phyloP scores from a whole-genome alignment of 305 asterid genomes.

The Fraxinus xanthoxyloides region DNA sequence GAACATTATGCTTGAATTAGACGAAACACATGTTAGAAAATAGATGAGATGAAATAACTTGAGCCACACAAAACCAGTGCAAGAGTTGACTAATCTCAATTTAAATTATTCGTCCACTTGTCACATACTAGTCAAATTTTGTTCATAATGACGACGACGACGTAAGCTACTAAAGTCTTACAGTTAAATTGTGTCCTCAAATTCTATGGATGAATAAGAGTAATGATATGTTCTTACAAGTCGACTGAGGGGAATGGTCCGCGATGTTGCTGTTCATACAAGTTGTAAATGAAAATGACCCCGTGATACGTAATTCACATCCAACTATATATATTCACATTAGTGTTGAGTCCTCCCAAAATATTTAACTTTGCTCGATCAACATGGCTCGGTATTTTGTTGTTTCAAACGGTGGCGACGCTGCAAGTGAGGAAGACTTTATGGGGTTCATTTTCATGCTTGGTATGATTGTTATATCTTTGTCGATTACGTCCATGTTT shows the following conservation, averaged over 20 bases:
- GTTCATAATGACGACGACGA: too few relatives aligned
- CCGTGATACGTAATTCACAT: neutral
- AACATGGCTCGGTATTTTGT: slow-evolving; percentile 16
- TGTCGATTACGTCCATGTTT: neutral
- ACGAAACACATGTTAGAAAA: too few relatives aligned
- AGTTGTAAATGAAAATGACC: neutral
- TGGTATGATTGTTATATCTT: slow-evolving; percentile 22
- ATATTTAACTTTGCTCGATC: neutral
- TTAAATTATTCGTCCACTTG: neutral
- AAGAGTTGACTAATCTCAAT: too few relatives aligned
- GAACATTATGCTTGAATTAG: neutral
- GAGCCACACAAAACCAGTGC: too few relatives aligned
- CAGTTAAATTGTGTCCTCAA: too few relatives aligned
- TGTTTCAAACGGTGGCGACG: neutral
- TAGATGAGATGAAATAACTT: too few relatives aligned
- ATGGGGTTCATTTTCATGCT: neutral
- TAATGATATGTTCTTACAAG: too few relatives aligned
- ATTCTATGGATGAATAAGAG: too few relatives aligned
- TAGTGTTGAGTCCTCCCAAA: neutral
- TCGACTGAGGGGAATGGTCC: neutral
- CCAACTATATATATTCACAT: too few relatives aligned
- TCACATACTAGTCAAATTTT: too few relatives aligned
- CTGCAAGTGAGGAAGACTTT: neutral
- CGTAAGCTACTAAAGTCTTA: too few relatives aligned
- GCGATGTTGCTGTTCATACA: neutral